phyloP scores from a whole-genome alignment of 2,329 filamentous ascomycete genomes.

The Lecanicillium sp. region DNA sequence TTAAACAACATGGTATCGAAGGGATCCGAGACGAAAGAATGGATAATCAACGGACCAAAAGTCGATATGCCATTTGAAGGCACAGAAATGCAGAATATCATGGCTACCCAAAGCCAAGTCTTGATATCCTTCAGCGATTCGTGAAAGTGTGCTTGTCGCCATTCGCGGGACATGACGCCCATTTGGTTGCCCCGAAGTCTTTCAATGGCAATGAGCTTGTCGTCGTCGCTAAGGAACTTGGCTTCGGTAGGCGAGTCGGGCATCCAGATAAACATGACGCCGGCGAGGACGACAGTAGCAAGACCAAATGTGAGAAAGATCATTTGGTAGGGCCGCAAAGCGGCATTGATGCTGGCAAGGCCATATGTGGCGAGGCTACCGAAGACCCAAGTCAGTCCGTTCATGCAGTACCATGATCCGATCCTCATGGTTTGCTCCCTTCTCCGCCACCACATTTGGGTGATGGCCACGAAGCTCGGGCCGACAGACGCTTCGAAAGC shows the following conservation, averaged over 20 bases:
- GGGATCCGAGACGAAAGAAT: constrained; percentile 51
- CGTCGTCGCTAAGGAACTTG: constrained; percentile 43
- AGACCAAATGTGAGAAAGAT: constrained; percentile 51
- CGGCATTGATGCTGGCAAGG: constrained; percentile 49
- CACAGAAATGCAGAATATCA: constrained; percentile 50
- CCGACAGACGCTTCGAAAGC: constrained; percentile 45
- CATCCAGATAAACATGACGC: constrained; percentile 41
- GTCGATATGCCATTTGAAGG: constrained; percentile 53
- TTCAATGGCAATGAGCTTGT: constrained; percentile 49
- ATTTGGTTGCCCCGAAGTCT: constrained; percentile 49
- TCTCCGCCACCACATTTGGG: constrained; percentile 57
- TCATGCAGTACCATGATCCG: constrained; percentile 56
- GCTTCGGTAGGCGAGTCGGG: constrained; percentile 45
- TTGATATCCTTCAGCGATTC: constrained; percentile 53
- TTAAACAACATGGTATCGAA: constrained; percentile 56
- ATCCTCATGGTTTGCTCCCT: constrained; percentile 53
- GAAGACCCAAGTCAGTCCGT: constrained; percentile 51
- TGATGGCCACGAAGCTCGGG: constrained; percentile 51
- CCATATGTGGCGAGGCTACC: constrained; percentile 53
- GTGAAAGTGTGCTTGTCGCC: constrained; percentile 44
- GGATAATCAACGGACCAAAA: constrained; percentile 54
- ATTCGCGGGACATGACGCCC: constrained; percentile 46
- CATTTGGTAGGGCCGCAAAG: constrained; percentile 43
- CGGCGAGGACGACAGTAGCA: constrained; percentile 41
- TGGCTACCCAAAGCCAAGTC: constrained; percentile 53